Evolutionary conservation across 139 green algal species (phyloP).

Genomic region (Haematococcus lacustris): DNA sequence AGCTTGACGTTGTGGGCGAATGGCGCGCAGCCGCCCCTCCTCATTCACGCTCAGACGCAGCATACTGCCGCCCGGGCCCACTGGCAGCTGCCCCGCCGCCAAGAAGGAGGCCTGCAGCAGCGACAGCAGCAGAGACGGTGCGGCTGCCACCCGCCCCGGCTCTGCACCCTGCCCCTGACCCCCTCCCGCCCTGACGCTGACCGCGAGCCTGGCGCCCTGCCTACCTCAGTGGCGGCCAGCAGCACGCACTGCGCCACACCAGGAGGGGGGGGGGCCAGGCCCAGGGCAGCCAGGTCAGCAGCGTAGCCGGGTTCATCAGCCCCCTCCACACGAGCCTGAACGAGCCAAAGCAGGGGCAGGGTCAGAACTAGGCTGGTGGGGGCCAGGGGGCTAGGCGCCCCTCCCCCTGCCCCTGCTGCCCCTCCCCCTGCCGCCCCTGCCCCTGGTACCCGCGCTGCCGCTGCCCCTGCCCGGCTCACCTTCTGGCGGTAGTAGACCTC

Average conservation of each 20-base stretch:
- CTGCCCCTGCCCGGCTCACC: background rate
- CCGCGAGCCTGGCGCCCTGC: background rate
- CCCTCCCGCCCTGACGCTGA: background rate
- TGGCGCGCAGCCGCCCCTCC: slow-evolving; percentile 6
- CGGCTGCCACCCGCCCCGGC: background rate
- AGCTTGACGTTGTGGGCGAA: no score
- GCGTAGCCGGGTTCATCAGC: background rate
- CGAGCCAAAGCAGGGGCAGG: background rate
- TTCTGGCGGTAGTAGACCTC: slow-evolving; percentile 20
- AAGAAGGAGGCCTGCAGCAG: background rate
- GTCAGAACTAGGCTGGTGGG: background rate
- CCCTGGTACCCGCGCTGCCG: background rate
- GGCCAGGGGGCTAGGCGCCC: background rate
- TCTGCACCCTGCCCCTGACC: background rate
- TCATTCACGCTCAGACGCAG: slow-evolving; percentile 6
- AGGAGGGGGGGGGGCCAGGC: background rate
- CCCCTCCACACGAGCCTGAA: background rate
- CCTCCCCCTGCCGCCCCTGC: background rate
- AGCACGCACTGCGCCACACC: background rate
- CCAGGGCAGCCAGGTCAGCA: background rate
- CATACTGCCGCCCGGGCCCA: background rate
- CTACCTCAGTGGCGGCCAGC: no score
- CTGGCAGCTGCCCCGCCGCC: background rate
- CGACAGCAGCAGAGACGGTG: background rate
- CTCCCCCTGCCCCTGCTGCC: background rate